Base-by-base conservation (phyloP, 768 basidiomycete species). In the Mycena rosella region DNA sequence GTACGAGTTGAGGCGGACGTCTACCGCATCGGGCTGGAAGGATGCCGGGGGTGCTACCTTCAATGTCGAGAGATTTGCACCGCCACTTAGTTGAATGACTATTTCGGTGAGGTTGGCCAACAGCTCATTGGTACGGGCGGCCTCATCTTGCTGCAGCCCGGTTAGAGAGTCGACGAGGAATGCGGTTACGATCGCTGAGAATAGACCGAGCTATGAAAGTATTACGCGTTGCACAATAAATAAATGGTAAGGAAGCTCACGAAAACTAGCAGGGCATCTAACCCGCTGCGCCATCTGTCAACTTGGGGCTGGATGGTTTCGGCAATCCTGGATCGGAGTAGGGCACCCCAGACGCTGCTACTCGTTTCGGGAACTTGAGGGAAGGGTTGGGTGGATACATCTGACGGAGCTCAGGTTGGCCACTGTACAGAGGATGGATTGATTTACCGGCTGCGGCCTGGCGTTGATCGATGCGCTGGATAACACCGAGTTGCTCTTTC, bases 31-130 rank as follows among this genome's bases (percentile, higher is more conserved):
- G 11, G 68, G 63, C 10, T 51, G 42, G 40, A 65, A 69, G 11
- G 57, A 27, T 15, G 51, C 27, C 11, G 58, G 49, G 14, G 38
- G 6, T n/a, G 22, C 24, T n/a, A 72, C 26, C 4, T n/a, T 27
- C 22, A 34, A 30, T 17, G 38, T n/a, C 5, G 3, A 44, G 6
- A 2, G 13, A n/a, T 44, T 44, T 20, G 51, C 14, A 11, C 18
- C 36, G 44, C 18, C 34, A 42, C 44, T 56, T 5, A 67, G 34
- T 17, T 49, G 53, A 26, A 62, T 51, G 42, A 75, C 24, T 61
- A 47, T 58, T 42, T 59, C 44, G 44, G 66, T 81, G 75, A 81
- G 65, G 38, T 80, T 54, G 74, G 71, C 29, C 69, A 81, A 44
- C 75, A 78, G 18, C 72, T 78, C 52, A 74, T 81, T 53, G 58